Conservation (phyloP, 305 asterid species). For the Fraxinus dipetala region DNA sequence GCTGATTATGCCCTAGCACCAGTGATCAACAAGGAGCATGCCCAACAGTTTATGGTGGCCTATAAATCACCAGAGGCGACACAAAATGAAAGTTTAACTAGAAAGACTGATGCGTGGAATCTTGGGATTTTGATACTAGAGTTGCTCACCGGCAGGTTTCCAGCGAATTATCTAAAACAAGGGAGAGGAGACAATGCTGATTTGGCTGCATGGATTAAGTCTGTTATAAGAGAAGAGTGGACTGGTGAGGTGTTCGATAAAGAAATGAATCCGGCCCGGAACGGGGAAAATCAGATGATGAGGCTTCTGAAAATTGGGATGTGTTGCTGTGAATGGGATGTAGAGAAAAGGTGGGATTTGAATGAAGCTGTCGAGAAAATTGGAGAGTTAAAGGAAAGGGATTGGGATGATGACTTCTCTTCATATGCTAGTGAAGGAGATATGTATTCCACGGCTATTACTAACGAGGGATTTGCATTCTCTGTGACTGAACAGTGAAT, state of each 20-base stretch:
- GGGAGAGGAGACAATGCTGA: slow-evolving; percentile 35
- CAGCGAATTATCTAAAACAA: slow-evolving; percentile 35
- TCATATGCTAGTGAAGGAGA: slow-evolving; percentile 31
- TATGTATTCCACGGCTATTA: slow-evolving; percentile 21
- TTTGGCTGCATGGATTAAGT: slow-evolving; percentile 42
- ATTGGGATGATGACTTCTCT: slow-evolving; percentile 26
- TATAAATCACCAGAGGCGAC: slow-evolving; percentile 38
- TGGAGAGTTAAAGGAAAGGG: slow-evolving; percentile 35
- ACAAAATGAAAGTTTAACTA: slow-evolving; percentile 16
- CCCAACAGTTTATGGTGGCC: slow-evolving; percentile 42
- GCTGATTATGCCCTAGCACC: slow-evolving; percentile 40
- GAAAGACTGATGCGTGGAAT: slow-evolving; percentile 44
- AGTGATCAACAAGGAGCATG: slow-evolving; percentile 37
- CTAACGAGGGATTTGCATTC: slow-evolving; percentile 31
- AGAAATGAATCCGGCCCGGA: slow-evolving; percentile 26
- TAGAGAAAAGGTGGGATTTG: slow-evolving; percentile 37
- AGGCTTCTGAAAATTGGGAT: slow-evolving; percentile 41
- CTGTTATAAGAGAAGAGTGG: slow-evolving; percentile 47
- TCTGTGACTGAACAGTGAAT: slow-evolving; percentile 1
- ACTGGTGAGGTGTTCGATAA: slow-evolving; percentile 41
- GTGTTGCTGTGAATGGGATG: slow-evolving; percentile 38
- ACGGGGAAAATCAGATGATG: slow-evolving; percentile 34
- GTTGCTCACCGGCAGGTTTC: slow-evolving; percentile 36
- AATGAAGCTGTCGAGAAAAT: slow-evolving; percentile 33
- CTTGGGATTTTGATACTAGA: slow-evolving; percentile 43